Base-by-base conservation (phyloP, 164 flowering plant species). In the Vitis amurensis region DNA sequence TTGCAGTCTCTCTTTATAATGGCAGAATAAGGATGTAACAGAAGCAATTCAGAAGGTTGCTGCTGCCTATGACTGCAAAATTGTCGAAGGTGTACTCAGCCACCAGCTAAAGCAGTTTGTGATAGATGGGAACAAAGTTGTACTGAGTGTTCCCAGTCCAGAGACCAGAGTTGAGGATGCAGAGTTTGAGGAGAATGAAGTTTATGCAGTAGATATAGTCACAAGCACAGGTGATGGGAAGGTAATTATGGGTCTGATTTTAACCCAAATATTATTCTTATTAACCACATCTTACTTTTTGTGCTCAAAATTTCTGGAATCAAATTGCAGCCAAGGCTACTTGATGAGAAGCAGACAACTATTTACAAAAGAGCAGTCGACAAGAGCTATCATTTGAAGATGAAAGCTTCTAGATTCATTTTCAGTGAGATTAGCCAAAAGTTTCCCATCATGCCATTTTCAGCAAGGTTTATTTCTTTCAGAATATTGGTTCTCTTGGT, bases 1-100 rank as follows among this genome's bases (percentile, higher is more conserved):
- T 37, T 37, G 44, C 44, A 3, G 44, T 37, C 44, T 37, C 44
- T 6, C 44, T 37, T 37, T 37, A 37, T 37, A 63, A 1, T 81
- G 57, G 67, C 87, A 94, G 98, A 94, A 94, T 75, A 89, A 88
- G 77, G 98, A 91, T 71, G 98, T 94, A 10, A 83, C 92, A n/a
- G 98, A 94, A 64, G 98, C 98, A 63, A 85, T 94, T 68, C 95
- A 94, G 78, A 92, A 92, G 85, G 98, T 92, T 78, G 99, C 99
- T 69, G 91, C 92, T 64, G 98, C 97, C 11, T 92, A 94, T 80
- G 98, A 94, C 76, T 94, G 98, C 82, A 94, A 90, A 75, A 88
- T 91, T 64, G 97, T 94, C 59, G 98, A 94, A 83, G 98, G 97
- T 15, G 97, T 94, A 61, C 92, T 92, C 23, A 91, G 97, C 76